phyloP scores from a whole-genome alignment of 805 yeast species.

The Clavispora vitiphila region DNA sequence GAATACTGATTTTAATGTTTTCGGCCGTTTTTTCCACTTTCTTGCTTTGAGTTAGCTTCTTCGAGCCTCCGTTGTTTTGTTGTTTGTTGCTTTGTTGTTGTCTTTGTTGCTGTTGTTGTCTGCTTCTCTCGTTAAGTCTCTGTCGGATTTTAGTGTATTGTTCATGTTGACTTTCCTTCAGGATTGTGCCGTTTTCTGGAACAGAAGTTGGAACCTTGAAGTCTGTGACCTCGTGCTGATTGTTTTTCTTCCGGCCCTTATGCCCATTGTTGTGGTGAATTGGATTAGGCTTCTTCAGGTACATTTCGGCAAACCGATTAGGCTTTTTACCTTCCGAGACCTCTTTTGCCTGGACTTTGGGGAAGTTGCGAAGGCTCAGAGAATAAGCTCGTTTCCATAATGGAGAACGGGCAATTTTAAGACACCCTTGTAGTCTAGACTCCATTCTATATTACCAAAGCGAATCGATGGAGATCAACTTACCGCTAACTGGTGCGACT shows the following conservation, averaged over 20 bases:
- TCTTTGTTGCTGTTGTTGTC: slow-evolving; percentile 6
- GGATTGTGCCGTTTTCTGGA: not conserved
- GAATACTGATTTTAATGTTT: slow-evolving; percentile 44
- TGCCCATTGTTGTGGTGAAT: not conserved
- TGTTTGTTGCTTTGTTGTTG: slow-evolving; percentile 1
- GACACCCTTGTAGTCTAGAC: not conserved
- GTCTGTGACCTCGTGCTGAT: not conserved
- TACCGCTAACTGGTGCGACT: not conserved
- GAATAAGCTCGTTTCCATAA: not conserved
- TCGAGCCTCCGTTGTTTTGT: slow-evolving; percentile 5
- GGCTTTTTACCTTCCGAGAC: slow-evolving; percentile 11
- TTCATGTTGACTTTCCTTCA: slow-evolving; percentile 7
- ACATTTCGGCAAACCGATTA: slow-evolving; percentile 32
- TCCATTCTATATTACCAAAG: not conserved
- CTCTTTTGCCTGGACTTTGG: not conserved
- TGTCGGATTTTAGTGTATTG: slow-evolving; percentile 16
- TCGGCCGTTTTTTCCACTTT: slow-evolving; percentile 3
- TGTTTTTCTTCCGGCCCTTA: not conserved
- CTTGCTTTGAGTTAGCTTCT: not conserved
- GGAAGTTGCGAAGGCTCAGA: not conserved
- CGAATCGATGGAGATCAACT: not conserved
- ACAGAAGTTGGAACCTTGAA: not conserved
- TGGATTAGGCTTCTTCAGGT: slow-evolving; percentile 6
- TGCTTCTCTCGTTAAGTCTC: slow-evolving; percentile 15
- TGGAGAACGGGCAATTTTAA: not conserved